Conservation (phyloP, 164 flowering plant genomes). For the Paratinospora sagittata region DNA sequence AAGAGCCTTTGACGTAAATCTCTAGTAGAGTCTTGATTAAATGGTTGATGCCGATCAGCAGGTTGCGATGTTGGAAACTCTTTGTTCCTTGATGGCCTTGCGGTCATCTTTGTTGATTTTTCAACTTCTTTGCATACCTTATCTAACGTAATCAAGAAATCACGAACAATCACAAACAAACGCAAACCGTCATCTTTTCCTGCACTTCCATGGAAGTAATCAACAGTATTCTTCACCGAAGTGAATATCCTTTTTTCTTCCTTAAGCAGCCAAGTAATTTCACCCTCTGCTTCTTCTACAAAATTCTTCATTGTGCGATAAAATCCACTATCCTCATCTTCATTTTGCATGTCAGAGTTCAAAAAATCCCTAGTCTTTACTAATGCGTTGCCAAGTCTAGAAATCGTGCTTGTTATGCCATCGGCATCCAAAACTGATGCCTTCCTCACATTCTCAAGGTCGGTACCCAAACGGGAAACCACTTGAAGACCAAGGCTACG, state of each 20-base stretch:
- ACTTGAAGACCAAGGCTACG: constrained; percentile 73
- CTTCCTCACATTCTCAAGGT: constrained; percentile 70
- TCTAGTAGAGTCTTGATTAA: constrained; percentile 15
- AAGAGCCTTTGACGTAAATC: constrained; percentile 34
- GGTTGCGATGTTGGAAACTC: constrained; percentile 22
- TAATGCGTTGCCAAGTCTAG: constrained; percentile 46
- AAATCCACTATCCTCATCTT: constrained; percentile 47
- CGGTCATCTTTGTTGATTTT: constrained; percentile 17
- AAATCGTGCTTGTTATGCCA: constrained; percentile 44
- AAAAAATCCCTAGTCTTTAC: constrained; percentile 44
- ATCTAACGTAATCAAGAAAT: constrained; percentile 70
- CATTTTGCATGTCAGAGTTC: constrained; percentile 42
- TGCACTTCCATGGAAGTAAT: constrained; percentile 83
- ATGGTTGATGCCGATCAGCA: constrained; percentile 13
- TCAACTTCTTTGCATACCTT: constrained; percentile 53
- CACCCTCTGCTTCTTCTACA: constrained; percentile 61
- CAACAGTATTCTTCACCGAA: constrained; percentile 68
- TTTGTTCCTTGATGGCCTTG: constrained; percentile 19
- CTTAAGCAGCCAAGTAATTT: constrained; percentile 41
- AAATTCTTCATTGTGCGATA: constrained; percentile 40
- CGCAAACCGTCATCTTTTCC: constrained; percentile 82
- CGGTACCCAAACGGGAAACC: constrained; percentile 55
- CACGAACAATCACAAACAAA: constrained; percentile 72
- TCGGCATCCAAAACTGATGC: constrained; percentile 76
- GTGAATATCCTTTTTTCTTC: constrained; percentile 81